Base-by-base conservation (phyloP, 129 eudicot genomes). In the Dittrichia graveolens region DNA sequence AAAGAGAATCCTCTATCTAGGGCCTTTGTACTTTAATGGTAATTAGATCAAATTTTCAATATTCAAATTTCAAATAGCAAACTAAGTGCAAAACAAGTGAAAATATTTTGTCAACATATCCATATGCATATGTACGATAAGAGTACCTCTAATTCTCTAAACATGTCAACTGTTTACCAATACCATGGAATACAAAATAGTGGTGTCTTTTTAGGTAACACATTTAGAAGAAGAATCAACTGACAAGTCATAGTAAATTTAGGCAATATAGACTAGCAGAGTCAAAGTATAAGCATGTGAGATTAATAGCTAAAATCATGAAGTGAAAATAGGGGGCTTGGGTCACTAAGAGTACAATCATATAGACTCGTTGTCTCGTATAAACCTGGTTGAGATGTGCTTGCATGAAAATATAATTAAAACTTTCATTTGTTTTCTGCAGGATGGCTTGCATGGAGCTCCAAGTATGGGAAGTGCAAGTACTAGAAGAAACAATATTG, bases 291-390 rank as follows among this genome's bases (percentile, higher is more conserved):
- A 38, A 69, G 16, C 37, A 39, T 52, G 74, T 12, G 6, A 10
- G 10, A 39, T 62, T 52, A 15, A 12, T 16, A 68, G 72, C 47
- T 39, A 31, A 3, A 8, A 38, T 50, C 47, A 15, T 50, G 14
- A 35, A 35, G 11, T 7, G 7, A 13, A 67, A 7, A 43, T 11
- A 6, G 8, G 16, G 16, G 8, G 40, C 45, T 48, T 46, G 41
- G 35, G 4, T 34, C 45, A 34, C 45, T 34, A 67, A 67, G 34
- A 67, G 61, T 67, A 34, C 47, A 67, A 49, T 13, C 72, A 38
- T 31, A 31, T 19, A 67, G 45, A 14, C 34, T 4, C n/a, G n/a
- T n/a, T n/a, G n/a, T n/a, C n/a, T n/a, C n/a, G 8, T 31, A 10
- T 34, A 34, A 47, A 34, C 31, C 2, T 24, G 31, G 31, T 2